Base-by-base conservation (phyloP, 129 eudicot species). In the Mikania micrantha region DNA sequence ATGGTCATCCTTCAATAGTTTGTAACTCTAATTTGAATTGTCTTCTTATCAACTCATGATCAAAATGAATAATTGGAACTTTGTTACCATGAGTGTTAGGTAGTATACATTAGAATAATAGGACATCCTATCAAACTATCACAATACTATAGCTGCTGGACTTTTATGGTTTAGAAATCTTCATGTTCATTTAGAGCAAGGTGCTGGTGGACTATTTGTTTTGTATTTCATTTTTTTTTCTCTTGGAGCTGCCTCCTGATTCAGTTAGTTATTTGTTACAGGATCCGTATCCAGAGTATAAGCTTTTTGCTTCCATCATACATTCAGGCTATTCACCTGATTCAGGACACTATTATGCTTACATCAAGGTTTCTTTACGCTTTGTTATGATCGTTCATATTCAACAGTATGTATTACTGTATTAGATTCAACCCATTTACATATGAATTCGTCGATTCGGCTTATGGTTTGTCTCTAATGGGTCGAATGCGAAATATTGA, bases 281-380 rank as follows among this genome's bases (percentile, higher is more conserved):
- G 99, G 97, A 89, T 71, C 82, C 66, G 58, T 75, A 80, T 60
- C 95, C 96, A 15, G 97, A 94, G 78, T 94, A 94, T 73, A 87
- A 79, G 47, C 95, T 94, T 67, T 94, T 84, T 69, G 99, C 93
- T 17, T 84, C 99, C 59, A 94, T 94, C 72, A 92, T 94, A 49
- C 99, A 94, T 85, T 89, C 97, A 36, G 99, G 99, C 53, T 79
- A 77, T 71, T 89, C 99, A 29, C 95, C 96, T 5, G 97, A 94
- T 81, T 89, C 99, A 34, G 99, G 99, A 52, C 99, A 94, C 78
- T 94, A 94, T 72, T 94, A 89, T 69, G 97, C 99, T 32, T 94
- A 89, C 78, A 85, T 94, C 84, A 94, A 94, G 99, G 99, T 94
- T 57, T 62, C 45, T 70, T 61, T 42, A 8, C 29, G 29, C 41